phyloP scores from a whole-genome alignment of 495 filamentous ascomycete genomes.

The Cercophora samala region DNA sequence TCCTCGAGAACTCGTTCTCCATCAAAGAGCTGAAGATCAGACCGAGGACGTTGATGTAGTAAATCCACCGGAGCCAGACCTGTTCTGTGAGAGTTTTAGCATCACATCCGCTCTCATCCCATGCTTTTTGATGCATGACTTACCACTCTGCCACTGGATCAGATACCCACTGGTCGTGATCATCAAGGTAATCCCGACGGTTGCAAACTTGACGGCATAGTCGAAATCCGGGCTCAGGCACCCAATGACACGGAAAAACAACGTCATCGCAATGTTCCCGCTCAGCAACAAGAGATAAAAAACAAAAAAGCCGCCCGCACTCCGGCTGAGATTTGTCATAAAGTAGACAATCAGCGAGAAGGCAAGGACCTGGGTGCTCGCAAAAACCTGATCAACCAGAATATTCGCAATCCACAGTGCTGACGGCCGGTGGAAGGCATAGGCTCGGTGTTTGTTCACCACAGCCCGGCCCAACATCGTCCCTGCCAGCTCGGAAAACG shows the following conservation, averaged over 20 bases:
- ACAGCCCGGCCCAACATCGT: slow-evolving; percentile 73
- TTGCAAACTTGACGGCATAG: slow-evolving; percentile 77
- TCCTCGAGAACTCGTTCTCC: slow-evolving; percentile 73
- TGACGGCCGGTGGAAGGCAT: slow-evolving; percentile 74
- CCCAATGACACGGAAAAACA: slow-evolving; percentile 75
- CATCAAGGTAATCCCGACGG: slow-evolving; percentile 71
- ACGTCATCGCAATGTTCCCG: slow-evolving; percentile 72
- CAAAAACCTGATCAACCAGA: slow-evolving; percentile 70
- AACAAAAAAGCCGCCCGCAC: slow-evolving; percentile 74
- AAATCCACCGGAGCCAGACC: slow-evolving; percentile 77
- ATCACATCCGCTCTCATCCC: neutral
- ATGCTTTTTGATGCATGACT: neutral
- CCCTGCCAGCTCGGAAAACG: slow-evolving; percentile 66
- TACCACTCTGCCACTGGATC: slow-evolving; percentile 60
- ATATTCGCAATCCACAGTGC: slow-evolving; percentile 80
- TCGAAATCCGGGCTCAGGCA: slow-evolving; percentile 82
- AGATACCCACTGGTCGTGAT: slow-evolving; percentile 77
- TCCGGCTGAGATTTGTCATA: slow-evolving; percentile 63
- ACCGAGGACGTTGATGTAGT: slow-evolving; percentile 74
- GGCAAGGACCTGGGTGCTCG: slow-evolving; percentile 61
- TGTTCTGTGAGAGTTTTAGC: slow-evolving; percentile 41
- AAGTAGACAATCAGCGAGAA: slow-evolving; percentile 80
- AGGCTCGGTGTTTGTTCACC: slow-evolving; percentile 75
- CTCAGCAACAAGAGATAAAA: slow-evolving; percentile 68
- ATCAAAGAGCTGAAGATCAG: slow-evolving; percentile 71